Evolutionary conservation across 2,329 filamentous ascomycete species (phyloP).

Genomic region (Ophiostoma triangulosporum): DNA sequence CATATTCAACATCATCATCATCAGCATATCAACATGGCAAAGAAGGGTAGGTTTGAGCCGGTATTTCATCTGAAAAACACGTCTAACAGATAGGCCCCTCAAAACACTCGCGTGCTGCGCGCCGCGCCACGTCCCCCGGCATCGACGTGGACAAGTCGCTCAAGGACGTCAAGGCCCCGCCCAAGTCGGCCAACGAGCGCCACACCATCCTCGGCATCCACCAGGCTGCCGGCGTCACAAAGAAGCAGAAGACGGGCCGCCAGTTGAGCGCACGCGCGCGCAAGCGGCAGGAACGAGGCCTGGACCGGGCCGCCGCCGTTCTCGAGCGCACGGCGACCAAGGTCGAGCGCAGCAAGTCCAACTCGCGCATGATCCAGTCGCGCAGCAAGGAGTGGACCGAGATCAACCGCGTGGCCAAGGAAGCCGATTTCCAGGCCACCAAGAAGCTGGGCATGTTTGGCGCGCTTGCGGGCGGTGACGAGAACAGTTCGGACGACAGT

Average conservation of each 20-base stretch:
- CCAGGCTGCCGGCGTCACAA: conserved; percentile 51
- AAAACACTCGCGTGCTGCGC: conserved; percentile 59
- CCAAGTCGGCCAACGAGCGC: conserved; percentile 33
- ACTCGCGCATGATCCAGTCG: conserved; percentile 32
- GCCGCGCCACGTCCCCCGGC: conserved; percentile 56
- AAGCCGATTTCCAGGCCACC: conserved; percentile 2
- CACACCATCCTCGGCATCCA: conserved; percentile 59
- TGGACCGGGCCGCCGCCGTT: conserved; percentile 46
- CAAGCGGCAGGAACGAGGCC: conserved; percentile 40
- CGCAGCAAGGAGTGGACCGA: conserved; percentile 45
- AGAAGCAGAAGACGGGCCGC: conserved; percentile 46
- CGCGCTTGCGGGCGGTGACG: conserved; percentile 3
- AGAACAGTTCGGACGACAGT: background rate
- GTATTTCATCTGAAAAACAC: no score
- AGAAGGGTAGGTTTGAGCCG: conserved; percentile 2
- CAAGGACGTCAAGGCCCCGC: conserved; percentile 41
- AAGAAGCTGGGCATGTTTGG: conserved; percentile 8
- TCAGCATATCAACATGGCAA: background rate
- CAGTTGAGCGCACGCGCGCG: conserved; percentile 44
- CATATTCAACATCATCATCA: background rate
- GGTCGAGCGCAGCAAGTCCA: conserved; percentile 39
- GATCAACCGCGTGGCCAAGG: conserved; percentile 27
- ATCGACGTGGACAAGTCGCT: conserved; percentile 61
- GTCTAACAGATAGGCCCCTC: conserved; percentile 36
- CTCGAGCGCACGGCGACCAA: conserved; percentile 45